phyloP scores from a whole-genome alignment of 257 asterid genomes.

The Echites panduratus region DNA sequence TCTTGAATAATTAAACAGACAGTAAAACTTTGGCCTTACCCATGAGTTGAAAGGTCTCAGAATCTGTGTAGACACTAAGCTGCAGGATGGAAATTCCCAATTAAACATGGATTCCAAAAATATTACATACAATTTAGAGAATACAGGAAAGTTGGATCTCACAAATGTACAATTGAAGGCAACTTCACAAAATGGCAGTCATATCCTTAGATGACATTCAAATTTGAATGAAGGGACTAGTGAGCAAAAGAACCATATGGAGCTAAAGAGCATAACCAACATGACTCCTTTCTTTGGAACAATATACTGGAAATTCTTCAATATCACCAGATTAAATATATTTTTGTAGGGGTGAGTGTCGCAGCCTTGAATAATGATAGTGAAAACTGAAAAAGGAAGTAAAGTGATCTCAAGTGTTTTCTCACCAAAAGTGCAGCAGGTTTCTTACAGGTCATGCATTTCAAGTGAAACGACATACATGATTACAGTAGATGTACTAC shows the following conservation, averaged over 20 bases:
- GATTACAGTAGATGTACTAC: background rate
- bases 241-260: background rate
- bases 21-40: conserved; percentile 37
- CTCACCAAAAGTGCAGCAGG: background rate
- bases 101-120: background rate
- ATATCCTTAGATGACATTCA: background rate
- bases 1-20: background rate
- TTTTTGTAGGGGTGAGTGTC: background rate
- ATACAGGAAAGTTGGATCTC: background rate
- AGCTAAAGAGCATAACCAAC: background rate
- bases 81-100: conserved; percentile 33
- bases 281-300: background rate
- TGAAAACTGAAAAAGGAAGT: background rate
- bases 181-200: background rate
- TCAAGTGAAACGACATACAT: background rate
- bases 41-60: conserved; percentile 60
- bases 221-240: background rate
- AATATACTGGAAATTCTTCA: background rate
- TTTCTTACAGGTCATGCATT: background rate
- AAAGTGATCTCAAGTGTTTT: background rate
- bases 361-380: background rate
- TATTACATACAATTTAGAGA: background rate
- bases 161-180: background rate
- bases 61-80: conserved; percentile 64
- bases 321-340: background rate